Base-by-base conservation (phyloP, 2,329 filamentous ascomycete species). In the Hypomyces perniciosus region DNA sequence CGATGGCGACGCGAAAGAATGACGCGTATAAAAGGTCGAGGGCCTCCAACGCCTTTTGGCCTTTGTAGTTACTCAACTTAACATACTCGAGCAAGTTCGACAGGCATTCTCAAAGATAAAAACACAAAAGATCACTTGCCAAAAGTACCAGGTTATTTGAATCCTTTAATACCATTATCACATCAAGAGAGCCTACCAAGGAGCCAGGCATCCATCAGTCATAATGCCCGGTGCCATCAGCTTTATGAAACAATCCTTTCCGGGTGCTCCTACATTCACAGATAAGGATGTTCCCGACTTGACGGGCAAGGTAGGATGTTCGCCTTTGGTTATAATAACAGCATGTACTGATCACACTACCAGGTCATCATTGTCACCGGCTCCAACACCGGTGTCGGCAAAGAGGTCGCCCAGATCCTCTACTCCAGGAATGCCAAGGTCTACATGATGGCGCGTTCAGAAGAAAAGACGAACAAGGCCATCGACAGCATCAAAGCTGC, bases 261-360 rank as follows among this genome's bases (percentile, higher is more conserved):
- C 52, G 5, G 34, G 41, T 8, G 43, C 50, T 42, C 54, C 54
- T 31, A 45, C 13, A 8, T 53, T 56, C 38, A 50, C 50, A 3
- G 55, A 57, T n/a, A 39, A 92, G 65, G 87, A 95, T 62, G 77
- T 93, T 26, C 85, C 88, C 0, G 55, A 57, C 35, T 44, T 58
- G 27, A 33, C 46, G 6, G 55, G 48, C 39, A 58, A 60, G 87
- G 84, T 85, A 65, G 60, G 78, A 45, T 37, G 41, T 9, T 31
- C 26, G 20, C 12, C 44, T 10, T 41, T 13, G 9, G n/a, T 34
- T 4, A 20, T 20, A 12, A 7, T 9, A 20, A 31, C 7, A n/a
- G 26, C 37, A 33, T 42, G 6, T 29, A 27, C n/a, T 33, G 50
- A 28, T 10, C 34, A 39, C 8, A 40, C 20, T 37, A 7, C 33